These are phyloP conservation scores for Biscogniauxia sp. DNA, from an alignment of 2,329 filamentous ascomycete species.

Conservation along the genomic window DNA sequence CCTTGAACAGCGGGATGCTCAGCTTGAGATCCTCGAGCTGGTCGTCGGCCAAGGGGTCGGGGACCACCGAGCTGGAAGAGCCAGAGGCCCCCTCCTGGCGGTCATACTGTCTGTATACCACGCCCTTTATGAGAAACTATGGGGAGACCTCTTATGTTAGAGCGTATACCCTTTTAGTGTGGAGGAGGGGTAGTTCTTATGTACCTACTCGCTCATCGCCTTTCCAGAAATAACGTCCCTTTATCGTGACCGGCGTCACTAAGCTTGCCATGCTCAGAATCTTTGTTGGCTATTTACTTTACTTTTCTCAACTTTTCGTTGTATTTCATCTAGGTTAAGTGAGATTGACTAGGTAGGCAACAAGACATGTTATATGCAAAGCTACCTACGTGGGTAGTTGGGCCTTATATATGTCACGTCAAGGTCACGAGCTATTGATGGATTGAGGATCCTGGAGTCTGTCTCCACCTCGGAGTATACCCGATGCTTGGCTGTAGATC, in stretches of 20 bases:
- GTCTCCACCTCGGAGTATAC: too few species aligned
- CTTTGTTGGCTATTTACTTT: too few species aligned
- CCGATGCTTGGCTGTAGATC: too few species aligned
- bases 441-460: too few species aligned
- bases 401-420: too few species aligned
- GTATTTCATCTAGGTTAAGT: too few species aligned
- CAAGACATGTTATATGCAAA: too few species aligned
- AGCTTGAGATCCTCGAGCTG: constrained; percentile 19
- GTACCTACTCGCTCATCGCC: constrained; percentile 19
- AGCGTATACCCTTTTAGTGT: not conserved
- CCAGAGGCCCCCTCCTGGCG: not conserved
- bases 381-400: too few species aligned
- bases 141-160: not conserved
- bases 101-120: constrained; percentile 17
- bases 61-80: not conserved
- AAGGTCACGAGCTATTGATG: too few species aligned
- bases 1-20: constrained; percentile 24
- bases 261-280: too few species aligned
- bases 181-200: not conserved
- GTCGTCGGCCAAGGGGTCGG: constrained; percentile 20
- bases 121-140: constrained; percentile 27
- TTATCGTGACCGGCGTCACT: constrained; percentile 14
- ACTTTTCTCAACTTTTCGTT: too few species aligned
- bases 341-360: too few species aligned
- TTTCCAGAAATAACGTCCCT: constrained; percentile 23